Evolutionary conservation across 1,284 basidiomycete genomes (phyloP).

Genomic region (Boletus smithii): DNA sequence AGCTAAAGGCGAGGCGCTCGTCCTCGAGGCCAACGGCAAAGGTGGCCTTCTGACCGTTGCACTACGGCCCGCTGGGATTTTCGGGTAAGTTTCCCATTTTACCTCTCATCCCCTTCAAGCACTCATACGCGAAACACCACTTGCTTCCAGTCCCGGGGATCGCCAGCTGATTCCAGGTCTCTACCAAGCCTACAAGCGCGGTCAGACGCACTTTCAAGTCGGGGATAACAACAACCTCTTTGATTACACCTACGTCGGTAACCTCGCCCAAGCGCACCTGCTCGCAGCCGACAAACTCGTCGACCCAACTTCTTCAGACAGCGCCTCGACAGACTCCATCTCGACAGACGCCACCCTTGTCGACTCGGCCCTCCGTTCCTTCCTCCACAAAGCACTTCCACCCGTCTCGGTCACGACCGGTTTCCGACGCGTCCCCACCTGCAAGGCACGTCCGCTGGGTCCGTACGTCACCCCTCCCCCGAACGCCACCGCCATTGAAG

Average conservation of each 20-base stretch:
- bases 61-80: constrained; percentile 93
- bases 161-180: constrained; percentile 83
- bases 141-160: constrained; percentile 74
- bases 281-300: constrained; percentile 87
- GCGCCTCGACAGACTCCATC: constrained; percentile 2
- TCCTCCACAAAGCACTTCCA: constrained; percentile 58
- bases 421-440: constrained; percentile 68
- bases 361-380: constrained; percentile 13
- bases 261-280: constrained; percentile 92
- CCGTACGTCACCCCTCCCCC: constrained; percentile 65
- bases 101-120: neutral
- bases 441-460: constrained; percentile 73
- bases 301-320: constrained; percentile 31
- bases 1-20: constrained; percentile 82
- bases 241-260: constrained; percentile 98
- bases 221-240: constrained; percentile 93
- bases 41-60: constrained; percentile 86
- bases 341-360: constrained; percentile 24
- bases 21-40: constrained; percentile 84
- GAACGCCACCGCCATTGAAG: constrained; percentile 56
- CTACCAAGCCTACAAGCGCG: constrained; percentile 75
- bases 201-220: constrained; percentile 91
- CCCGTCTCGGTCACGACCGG: constrained; percentile 64
- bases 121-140: neutral
- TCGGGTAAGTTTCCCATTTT: constrained; percentile 62